Conservation (phyloP, 2,329 filamentous ascomycete genomes). For the Colletotrichum tamarilloi region DNA sequence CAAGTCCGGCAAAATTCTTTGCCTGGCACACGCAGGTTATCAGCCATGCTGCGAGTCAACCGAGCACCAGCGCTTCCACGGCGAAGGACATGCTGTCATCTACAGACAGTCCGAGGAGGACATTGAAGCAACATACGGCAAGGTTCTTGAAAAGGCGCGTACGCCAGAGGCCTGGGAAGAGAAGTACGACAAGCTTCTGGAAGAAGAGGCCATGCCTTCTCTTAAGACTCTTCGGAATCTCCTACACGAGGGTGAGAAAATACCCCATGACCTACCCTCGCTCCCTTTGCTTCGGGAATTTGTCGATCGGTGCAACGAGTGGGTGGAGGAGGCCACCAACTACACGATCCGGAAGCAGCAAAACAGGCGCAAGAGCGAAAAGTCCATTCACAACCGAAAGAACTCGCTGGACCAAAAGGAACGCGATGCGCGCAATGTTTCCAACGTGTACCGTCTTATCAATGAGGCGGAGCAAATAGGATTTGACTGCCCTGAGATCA, state of each 20-base stretch:
- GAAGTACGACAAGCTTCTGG: slow-evolving; percentile 86
- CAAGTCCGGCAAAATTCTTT: slow-evolving; percentile 83
- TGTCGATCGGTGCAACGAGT: slow-evolving; percentile 96
- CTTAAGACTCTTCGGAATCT: slow-evolving; percentile 87
- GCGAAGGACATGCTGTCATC: slow-evolving; percentile 77
- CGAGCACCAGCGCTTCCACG: slow-evolving; percentile 74
- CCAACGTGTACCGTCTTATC: slow-evolving; percentile 88
- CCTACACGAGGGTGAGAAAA: slow-evolving; percentile 93
- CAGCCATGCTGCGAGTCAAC: slow-evolving; percentile 82
- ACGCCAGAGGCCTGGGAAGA: slow-evolving; percentile 90
- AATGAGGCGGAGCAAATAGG: slow-evolving; percentile 85
- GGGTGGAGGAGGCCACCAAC: slow-evolving; percentile 96
- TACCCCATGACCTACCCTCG: slow-evolving; percentile 88
- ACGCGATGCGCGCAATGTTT: slow-evolving; percentile 86
- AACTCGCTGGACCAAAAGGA: slow-evolving; percentile 77
- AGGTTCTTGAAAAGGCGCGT: slow-evolving; percentile 85
- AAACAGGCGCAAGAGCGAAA: slow-evolving; percentile 94
- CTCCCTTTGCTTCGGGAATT: slow-evolving; percentile 86
- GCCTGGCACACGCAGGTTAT: slow-evolving; percentile 82
- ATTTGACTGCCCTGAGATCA: slow-evolving; percentile 94
- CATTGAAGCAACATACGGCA: slow-evolving; percentile 75
- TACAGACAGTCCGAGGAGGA: slow-evolving; percentile 82
- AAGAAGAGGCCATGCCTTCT: slow-evolving; percentile 85
- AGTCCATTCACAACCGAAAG: slow-evolving; percentile 80
- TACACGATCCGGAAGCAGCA: slow-evolving; percentile 98